Evolutionary conservation across 495 filamentous ascomycete genomes (phyloP), one percentile per base, ranked within the genome.

Genomic region (Sabuloglossum arenarium): DNA sequence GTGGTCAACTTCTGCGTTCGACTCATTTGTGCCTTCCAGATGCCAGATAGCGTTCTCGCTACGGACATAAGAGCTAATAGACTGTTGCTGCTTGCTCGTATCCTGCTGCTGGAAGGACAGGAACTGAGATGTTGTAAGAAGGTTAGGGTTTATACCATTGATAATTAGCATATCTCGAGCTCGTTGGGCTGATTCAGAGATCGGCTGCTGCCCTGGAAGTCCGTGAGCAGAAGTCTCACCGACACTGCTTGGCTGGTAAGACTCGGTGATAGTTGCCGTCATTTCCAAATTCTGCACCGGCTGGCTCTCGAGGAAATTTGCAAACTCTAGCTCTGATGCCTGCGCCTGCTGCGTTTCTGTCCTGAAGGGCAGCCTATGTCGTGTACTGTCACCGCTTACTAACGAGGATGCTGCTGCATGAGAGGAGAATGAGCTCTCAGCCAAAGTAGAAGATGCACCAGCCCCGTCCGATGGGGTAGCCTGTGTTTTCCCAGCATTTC

Each of bases 41-140:
- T 47, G 8, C 45, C 45, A 47, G n/a, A n/a, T 27, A n/a, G 24
- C n/a, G 9, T 3, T 8, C 12, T n/a, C 24, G 19, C 45, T 27
- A 9, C 12, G 19, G 45, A 47, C 75, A 77, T 93, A 93, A 69
- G 84, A 77, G 70, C 86, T 79, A 64, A 94, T 81, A 60, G 79
- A 80, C 74, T 88, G 88, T 61, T 79, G 76, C 70, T 88, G 85
- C 50, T 75, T 72, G 24, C 66, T 67, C 61, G 76, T 75, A 61
- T 78, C 75, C 61, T 74, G 69, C 60, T 64, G 62, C 63, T 76
- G 76, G 64, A 86, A 84, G 64, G 82, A 78, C 65, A 80, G 79
- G 67, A 91, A 83, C 68, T 89, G 82, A 61, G 82, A 74, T 64
- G 77, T 76, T 65, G 81, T 82, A 72, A 94, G 76, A 66, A 75